phyloP scores from a whole-genome alignment of 192 early-diverging fungal genomes.

The Nowakowskiella sp. region DNA sequence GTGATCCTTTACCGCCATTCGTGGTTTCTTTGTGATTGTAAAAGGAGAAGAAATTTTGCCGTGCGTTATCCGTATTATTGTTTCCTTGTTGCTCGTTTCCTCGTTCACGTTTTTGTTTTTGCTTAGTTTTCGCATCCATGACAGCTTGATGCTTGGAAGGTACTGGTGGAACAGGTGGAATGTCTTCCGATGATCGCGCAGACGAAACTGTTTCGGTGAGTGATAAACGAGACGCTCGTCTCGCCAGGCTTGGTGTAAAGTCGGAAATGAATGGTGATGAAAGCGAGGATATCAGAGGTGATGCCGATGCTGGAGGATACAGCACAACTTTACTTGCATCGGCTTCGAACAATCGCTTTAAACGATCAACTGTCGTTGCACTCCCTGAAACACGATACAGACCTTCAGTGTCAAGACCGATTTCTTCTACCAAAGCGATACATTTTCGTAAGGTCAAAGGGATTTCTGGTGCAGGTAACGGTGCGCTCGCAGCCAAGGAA shows the following conservation, averaged over 20 bases:
- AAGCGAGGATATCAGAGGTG: constrained; percentile 17
- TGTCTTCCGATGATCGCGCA: constrained; percentile 16
- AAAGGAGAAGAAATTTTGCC: too few species aligned
- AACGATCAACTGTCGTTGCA: constrained; percentile 25
- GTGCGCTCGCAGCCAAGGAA: constrained; percentile 20
- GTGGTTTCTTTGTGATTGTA: too few species aligned
- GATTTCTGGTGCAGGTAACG: constrained; percentile 21
- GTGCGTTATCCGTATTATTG: too few species aligned
- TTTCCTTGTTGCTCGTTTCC: too few species aligned
- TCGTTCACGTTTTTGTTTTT: too few species aligned
- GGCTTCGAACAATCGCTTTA: constrained; percentile 28
- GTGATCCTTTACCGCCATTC: constrained; percentile 7
- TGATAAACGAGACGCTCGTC: constrained; percentile 30
- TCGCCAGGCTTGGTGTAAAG: constrained; percentile 8
- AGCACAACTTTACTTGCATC: constrained; percentile 34
- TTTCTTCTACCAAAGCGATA: constrained; percentile 39
- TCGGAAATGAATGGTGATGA: constrained; percentile 13
- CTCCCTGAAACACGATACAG: constrained; percentile 45
- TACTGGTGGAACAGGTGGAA: too few species aligned
- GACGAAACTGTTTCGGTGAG: constrained; percentile 32
- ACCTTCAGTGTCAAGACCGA: constrained; percentile 44
- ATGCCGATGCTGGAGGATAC: constrained; percentile 13
- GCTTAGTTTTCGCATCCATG: too few species aligned
- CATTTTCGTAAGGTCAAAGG: constrained; percentile 39
- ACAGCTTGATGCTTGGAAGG: too few species aligned